Percentiles rank a stretch among this genome's conserved stretches.
These are phyloP conservation scores for Neopestalotiopsis rosae DNA, from an alignment of 2,329 filamentous ascomycete species.

Conservation along the genomic window DNA sequence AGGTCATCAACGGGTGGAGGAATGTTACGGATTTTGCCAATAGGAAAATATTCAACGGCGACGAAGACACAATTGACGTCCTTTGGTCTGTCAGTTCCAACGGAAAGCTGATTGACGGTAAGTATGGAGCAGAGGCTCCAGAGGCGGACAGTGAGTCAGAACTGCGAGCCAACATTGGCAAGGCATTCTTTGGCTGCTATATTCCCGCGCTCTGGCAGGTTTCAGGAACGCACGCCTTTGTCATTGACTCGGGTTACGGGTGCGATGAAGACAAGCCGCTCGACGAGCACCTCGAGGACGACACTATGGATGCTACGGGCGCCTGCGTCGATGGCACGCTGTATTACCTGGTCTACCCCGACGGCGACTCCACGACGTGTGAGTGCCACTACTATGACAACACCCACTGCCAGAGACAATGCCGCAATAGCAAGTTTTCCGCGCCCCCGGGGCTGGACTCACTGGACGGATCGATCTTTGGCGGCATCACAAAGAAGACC, in stretches of 20 bases:
- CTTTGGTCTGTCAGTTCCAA: neutral
- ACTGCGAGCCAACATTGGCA: slow-evolving; percentile 18
- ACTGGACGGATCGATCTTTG: slow-evolving; percentile 32
- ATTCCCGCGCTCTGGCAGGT: slow-evolving; percentile 5
- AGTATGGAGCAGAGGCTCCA: neutral
- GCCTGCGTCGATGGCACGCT: slow-evolving; percentile 32
- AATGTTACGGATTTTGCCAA: neutral
- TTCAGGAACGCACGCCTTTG: neutral
- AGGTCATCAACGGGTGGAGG: neutral
- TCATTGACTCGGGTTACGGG: slow-evolving; percentile 11
- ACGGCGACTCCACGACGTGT: slow-evolving; percentile 29
- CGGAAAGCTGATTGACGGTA: neutral
- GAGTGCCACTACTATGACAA: slow-evolving; percentile 10
- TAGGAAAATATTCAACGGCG: neutral
- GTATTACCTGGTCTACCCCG: slow-evolving; percentile 38
- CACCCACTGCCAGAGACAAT: slow-evolving; percentile 17
- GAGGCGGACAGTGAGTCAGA: neutral
- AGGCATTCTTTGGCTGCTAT: neutral
- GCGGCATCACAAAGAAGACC: slow-evolving; percentile 31
- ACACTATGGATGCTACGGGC: slow-evolving; percentile 27
- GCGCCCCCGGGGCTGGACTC: slow-evolving; percentile 32
- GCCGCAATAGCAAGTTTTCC: slow-evolving; percentile 26
- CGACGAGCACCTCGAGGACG: slow-evolving; percentile 29
- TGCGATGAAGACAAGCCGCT: slow-evolving; percentile 30
- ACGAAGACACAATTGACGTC: neutral